Percentiles rank a stretch among this genome's conserved stretches.
phyloP scores from a whole-genome alignment of 2,329 filamentous ascomycete species.

The Aspergillus clavatus region DNA sequence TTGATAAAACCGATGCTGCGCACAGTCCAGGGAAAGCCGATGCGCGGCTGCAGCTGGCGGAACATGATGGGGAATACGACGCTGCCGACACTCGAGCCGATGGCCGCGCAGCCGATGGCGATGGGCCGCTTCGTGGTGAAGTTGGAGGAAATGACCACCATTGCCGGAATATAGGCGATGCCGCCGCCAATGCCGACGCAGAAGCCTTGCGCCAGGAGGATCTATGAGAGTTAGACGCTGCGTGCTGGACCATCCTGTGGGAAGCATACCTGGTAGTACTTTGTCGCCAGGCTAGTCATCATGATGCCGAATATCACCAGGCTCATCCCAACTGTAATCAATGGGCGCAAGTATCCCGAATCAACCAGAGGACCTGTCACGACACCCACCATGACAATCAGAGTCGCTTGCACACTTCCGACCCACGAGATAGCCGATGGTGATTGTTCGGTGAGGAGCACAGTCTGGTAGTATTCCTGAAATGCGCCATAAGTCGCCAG shows the following conservation, averaged over 20 bases:
- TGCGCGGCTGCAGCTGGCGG: slow-evolving; percentile 48
- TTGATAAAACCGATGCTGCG: slow-evolving; percentile 54
- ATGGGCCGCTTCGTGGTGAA: slow-evolving; percentile 47
- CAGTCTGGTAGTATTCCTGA: slow-evolving; percentile 45
- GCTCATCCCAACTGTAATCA: slow-evolving; percentile 40
- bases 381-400: slow-evolving; percentile 46
- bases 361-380: slow-evolving; percentile 49
- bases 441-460: slow-evolving; percentile 29
- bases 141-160: slow-evolving; percentile 27
- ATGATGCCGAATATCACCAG: slow-evolving; percentile 32
- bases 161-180: slow-evolving; percentile 28
- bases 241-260: not conserved
- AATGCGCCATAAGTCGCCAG: slow-evolving; percentile 47
- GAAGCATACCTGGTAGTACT: slow-evolving; percentile 26
- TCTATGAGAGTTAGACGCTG: slow-evolving; percentile 22
- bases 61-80: slow-evolving; percentile 56
- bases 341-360: slow-evolving; percentile 38
- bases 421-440: slow-evolving; percentile 48
- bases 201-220: slow-evolving; percentile 45
- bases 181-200: slow-evolving; percentile 30
- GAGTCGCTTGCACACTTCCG: slow-evolving; percentile 44
- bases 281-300: slow-evolving; percentile 26
- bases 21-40: slow-evolving; percentile 59
- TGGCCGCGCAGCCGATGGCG: slow-evolving; percentile 53
- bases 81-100: slow-evolving; percentile 56